Base-by-base conservation (phyloP, 768 basidiomycete species). In the Piloderma croceum region DNA sequence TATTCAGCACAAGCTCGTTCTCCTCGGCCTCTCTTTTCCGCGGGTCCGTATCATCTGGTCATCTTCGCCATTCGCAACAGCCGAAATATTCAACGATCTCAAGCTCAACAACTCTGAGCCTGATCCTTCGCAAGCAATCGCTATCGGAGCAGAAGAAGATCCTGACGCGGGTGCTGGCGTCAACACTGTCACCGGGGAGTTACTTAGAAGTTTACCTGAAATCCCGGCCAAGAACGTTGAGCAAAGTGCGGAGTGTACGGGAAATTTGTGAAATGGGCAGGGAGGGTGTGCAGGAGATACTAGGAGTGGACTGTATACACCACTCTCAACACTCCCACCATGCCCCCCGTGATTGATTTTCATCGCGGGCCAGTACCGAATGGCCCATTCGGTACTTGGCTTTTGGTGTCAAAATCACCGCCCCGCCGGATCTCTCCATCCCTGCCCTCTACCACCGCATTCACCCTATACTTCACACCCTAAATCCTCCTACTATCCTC, bases 31-130 rank as follows among this genome's bases (percentile, higher is more conserved):
- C 20, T 71, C 86, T 6, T 98, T 98, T 58, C 96, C 93, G 0
- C 83, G 89, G 11, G 67, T 99, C 3, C 81, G 90, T 32, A 87
- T 97, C 54, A 88, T 99, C 57, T 98, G 96, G 96, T 92, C 92
- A 0, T 92, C 92, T 2, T 97, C 92, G 1, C 90, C 96, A 0
- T 89, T 91, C 54, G 85, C 87, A 15, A 91, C 90, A 0, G 74
- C 90, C 0, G 84, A 91, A 43, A 91, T 98, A 41, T 93, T 97
- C 69, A 78, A 76, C 34, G 96, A 97, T 54, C 79, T 99, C 24
- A 99, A 99, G 54, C 46, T 64, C 23, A 81, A 83, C 50, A 75
- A 77, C 34, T 62, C 76, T 1, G 90, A 99, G 56, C 96, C 96
- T 0, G 85, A 94, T 46, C 74, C 81, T 7, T 54, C 66, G 11